Percentiles rank a stretch among this genome's conserved stretches.
These are phyloP conservation scores for Amanita molliuscula DNA, from an alignment of 768 basidiomycete genomes.

Conservation along the genomic window DNA sequence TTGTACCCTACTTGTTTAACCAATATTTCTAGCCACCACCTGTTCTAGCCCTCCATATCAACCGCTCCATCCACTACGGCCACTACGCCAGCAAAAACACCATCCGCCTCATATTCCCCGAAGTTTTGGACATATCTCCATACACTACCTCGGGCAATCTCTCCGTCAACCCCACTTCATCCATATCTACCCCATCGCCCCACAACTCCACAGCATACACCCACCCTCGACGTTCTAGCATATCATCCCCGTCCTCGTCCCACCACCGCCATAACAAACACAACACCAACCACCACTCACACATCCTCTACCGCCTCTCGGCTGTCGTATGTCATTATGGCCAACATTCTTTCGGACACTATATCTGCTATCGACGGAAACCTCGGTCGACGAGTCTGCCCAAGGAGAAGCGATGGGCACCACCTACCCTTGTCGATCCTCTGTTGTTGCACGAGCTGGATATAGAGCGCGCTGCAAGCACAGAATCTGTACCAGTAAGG, in stretches of 20 bases:
- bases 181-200: conserved; percentile 59
- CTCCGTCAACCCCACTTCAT: conserved; percentile 53
- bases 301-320: conserved; percentile 76
- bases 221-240: conserved; percentile 24
- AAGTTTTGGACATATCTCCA: conserved; percentile 81
- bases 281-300: conserved; percentile 17
- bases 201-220: conserved; percentile 11
- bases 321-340: conserved; percentile 92
- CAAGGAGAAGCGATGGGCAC: conserved; percentile 18
- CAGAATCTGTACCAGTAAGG: not conserved
- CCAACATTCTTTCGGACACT: conserved; percentile 89
- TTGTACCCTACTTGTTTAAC: not conserved
- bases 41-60: conserved; percentile 82
- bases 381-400: conserved; percentile 40
- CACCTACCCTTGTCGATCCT: conserved; percentile 27
- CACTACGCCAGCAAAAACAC: conserved; percentile 83
- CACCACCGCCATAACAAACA: not conserved
- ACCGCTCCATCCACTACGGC: conserved; percentile 72
- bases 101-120: conserved; percentile 72
- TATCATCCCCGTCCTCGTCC: conserved; percentile 41
- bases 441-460: conserved; percentile 39
- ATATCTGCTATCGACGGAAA: conserved; percentile 82
- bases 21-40: conserved; percentile 58
- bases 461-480: conserved; percentile 7
- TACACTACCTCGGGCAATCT: conserved; percentile 79